Evolutionary conservation across 495 filamentous ascomycete genomes (phyloP), one percentile per base, ranked within the genome.

Genomic region (Aspergillus coremiiformis): DNA sequence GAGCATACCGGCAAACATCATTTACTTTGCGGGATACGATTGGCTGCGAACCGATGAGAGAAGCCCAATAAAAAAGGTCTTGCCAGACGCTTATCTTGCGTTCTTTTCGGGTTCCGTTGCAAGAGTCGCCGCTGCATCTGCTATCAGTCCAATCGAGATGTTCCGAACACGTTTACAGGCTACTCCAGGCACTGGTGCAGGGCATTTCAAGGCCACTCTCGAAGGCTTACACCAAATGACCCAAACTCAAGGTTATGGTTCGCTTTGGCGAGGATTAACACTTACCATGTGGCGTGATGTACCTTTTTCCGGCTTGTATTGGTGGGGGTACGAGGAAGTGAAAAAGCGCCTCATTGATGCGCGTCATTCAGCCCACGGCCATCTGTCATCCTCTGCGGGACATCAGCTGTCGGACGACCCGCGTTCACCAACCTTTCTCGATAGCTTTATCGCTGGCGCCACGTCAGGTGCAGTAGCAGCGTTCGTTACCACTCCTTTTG

Each of bases 11-110:
- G 89, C 82, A 30, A 98, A 98, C 67, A 91, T 98, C 54, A 97
- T 98, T 53, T 98, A 98, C 69, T 96, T 96, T 60, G 92, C 93
- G 27, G 93, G 92, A n/a, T 98, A 98, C 66, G 93, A 98, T 61
- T 93, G 87, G 83, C 69, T 98, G 53, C 84, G 93, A 12, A 83
- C 71, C 20, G 86, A 85, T 61, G 71, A 75, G 1, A 65, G 67
- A 32, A 90, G 85, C 48, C 90, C 88, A 0, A 77, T 96, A 53
- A 74, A 76, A 43, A 72, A 70, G 26, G 45, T 72, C 22, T 61
- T 89, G 4, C 70, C 76, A 10, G 86, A 89, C 51, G 59, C 66
- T 2, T 91, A 86, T 64, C 82, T 85, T 3, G 90, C 93, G 1
- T 76, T 97, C 3, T 73, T 87, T 9, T 91, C 89, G 15, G 93